phyloP scores from a whole-genome alignment of 768 basidiomycete genomes.

The Mycena filopes region DNA sequence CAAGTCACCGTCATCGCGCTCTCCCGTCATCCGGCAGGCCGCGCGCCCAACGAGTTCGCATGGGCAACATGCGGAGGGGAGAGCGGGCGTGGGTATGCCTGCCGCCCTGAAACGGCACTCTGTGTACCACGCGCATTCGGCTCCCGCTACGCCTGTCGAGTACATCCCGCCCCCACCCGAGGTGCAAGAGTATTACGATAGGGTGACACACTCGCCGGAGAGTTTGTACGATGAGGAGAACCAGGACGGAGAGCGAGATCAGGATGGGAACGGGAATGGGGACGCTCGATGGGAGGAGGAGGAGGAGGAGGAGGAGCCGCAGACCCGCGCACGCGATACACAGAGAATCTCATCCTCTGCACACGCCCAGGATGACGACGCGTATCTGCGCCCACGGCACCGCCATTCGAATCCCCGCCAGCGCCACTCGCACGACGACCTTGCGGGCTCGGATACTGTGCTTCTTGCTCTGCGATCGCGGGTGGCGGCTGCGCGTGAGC shows the following conservation, averaged over 20 bases:
- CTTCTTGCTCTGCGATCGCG: slow-evolving; percentile 37
- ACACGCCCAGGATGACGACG: too few relatives aligned
- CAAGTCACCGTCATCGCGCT: slow-evolving; percentile 38
- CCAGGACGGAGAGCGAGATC: slow-evolving; percentile 14
- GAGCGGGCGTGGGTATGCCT: slow-evolving; percentile 30
- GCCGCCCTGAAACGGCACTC: slow-evolving; percentile 42
- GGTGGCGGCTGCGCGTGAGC: slow-evolving; percentile 55
- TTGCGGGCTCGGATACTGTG: slow-evolving; percentile 35
- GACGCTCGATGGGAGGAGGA: too few relatives aligned
- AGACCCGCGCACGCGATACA: too few relatives aligned
- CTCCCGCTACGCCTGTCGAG: too few relatives aligned
- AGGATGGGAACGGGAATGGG: too few relatives aligned
- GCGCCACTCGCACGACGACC: slow-evolving; percentile 36
- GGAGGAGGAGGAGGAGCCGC: too few relatives aligned
- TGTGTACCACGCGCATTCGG: slow-evolving; percentile 35
- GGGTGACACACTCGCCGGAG: slow-evolving; percentile 23
- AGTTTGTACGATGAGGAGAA: slow-evolving; percentile 30
- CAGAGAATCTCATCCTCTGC: neutral
- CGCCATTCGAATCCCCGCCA: neutral
- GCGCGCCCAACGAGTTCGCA: neutral
- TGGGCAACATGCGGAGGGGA: slow-evolving; percentile 3
- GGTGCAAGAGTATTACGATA: slow-evolving; percentile 10
- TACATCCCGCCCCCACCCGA: neutral
- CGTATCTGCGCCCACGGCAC: slow-evolving; percentile 10
- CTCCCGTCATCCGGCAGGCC: slow-evolving; percentile 43